Percentiles rank a stretch among this genome's conserved stretches.
Conservation (phyloP, 768 basidiomycete species). For the Amyloporia xantha region DNA sequence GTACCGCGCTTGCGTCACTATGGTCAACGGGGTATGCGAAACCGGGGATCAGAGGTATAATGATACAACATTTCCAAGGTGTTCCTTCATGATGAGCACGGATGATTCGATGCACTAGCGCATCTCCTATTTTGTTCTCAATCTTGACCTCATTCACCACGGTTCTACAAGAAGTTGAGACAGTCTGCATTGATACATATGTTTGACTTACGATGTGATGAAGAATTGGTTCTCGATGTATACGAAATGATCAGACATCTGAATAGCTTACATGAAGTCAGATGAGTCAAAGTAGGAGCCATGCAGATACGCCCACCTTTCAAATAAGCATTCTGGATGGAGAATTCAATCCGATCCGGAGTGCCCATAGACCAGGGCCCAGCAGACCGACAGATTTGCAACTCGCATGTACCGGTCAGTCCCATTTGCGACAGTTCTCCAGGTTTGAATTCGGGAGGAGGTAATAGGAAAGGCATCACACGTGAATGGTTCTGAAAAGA, state of each 20-base stretch:
- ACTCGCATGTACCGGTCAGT: conserved; percentile 91
- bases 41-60: conserved; percentile 89
- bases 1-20: conserved; percentile 83
- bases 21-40: conserved; percentile 93
- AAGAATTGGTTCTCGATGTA: conserved; percentile 98
- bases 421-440: conserved; percentile 73
- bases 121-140: conserved; percentile 93
- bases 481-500: conserved; percentile 78
- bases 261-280: conserved; percentile 47
- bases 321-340: conserved; percentile 91
- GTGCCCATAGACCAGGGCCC: conserved; percentile 98
- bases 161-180: conserved; percentile 42
- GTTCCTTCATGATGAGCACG: conserved; percentile 76
- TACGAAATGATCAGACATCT: conserved; percentile 92
- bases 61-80: conserved; percentile 87
- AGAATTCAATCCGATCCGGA: conserved; percentile 74
- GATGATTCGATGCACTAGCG: conserved; percentile 85
- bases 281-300: background rate
- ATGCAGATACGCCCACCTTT: conserved; percentile 48
- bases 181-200: no score
- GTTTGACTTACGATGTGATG: conserved; percentile 68
- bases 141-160: conserved; percentile 77
- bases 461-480: conserved; percentile 87
- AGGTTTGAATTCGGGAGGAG: conserved; percentile 86
- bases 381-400: conserved; percentile 93